phyloP scores from a whole-genome alignment of 495 filamentous ascomycete genomes.

The Penicillium desertorum region DNA sequence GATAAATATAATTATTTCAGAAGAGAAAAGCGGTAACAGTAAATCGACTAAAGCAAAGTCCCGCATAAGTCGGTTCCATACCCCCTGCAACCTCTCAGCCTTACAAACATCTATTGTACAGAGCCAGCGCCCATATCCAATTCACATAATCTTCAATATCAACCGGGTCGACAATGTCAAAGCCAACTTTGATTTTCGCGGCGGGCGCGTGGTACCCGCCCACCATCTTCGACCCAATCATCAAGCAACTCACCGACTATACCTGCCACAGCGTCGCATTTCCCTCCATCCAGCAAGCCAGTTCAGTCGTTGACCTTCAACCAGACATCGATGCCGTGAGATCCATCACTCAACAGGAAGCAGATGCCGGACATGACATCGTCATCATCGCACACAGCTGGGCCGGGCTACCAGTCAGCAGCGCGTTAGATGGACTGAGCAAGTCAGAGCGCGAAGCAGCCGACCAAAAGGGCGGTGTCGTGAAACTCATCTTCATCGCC shows the following conservation, averaged over 20 bases:
- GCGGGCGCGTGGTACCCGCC: constrained; percentile 42
- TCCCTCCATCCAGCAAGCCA: constrained; percentile 35
- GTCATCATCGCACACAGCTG: constrained; percentile 47
- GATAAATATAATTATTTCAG: neutral
- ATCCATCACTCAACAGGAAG: constrained; percentile 26
- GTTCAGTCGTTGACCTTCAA: constrained; percentile 26
- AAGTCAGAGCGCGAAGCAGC: constrained; percentile 33
- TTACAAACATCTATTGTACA: neutral
- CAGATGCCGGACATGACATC: constrained; percentile 35
- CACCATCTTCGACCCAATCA: constrained; percentile 32
- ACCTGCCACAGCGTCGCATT: constrained; percentile 31
- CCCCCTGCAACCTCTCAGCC: constrained; percentile 1
- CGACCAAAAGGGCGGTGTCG: constrained; percentile 44
- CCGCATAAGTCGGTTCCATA: neutral
- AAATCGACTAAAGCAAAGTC: neutral
- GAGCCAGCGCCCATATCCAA: neutral
- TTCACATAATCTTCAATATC: neutral
- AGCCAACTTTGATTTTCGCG: constrained; percentile 37
- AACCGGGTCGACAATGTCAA: constrained; percentile 20
- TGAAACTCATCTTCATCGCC: constrained; percentile 44
- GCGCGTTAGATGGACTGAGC: constrained; percentile 48
- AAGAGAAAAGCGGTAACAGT: neutral
- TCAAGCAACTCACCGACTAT: constrained; percentile 26
- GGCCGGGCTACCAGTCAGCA: constrained; percentile 50
- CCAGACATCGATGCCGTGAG: constrained; percentile 34